Base-by-base conservation (phyloP, 352 stramenopile species). In the Phytophthora ramorum region DNA sequence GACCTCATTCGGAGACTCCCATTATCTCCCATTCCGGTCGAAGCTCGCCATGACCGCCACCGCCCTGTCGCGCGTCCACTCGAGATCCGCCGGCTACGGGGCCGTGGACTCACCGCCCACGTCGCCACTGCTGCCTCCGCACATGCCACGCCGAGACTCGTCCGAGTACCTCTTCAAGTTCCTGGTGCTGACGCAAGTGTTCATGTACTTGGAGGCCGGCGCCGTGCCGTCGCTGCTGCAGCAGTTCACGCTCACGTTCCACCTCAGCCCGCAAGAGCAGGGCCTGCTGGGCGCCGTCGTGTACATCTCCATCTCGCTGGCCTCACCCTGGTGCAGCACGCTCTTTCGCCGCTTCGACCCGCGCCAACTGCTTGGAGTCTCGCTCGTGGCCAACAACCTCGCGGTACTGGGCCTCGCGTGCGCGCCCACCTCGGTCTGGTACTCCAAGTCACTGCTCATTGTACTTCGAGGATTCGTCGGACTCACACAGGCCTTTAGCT, bases 181-280 rank as follows among this genome's bases (percentile, higher is more conserved):
- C 60, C 73, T 96, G 24, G 79, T 96, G 56, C 76, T 95, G 49
- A 84, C 81, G 35, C 88, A 96, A 62, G 81, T 95, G 30, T 92
- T 84, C 66, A 92, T 96, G 76, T 96, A 96, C 63, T 71, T 95
- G 35, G 89, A 96, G 62, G 89, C 89, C 5, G 89, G 89, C 54
- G 89, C 88, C 14, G 86, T 96, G 66, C 87, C 87, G 34, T 88
- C 89, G 46, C 72, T 96, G 34, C 77, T 96, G 51, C 75, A 93
- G 69, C 74, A 93, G 49, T 93, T 96, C 62, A 90, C 89, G 47
- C 74, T 89, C 49, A 88, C 84, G 17, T 96, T 95, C 67, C 66
- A 71, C 3, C 71, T 96, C 4, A 90, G 73, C 48, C 85, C 87
- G 17, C 78, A 93, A 44, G 82, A 95, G 58, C 89, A 96, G 61